Conservation (phyloP, 345 rosid species). For the Aethionema arabicum region DNA sequence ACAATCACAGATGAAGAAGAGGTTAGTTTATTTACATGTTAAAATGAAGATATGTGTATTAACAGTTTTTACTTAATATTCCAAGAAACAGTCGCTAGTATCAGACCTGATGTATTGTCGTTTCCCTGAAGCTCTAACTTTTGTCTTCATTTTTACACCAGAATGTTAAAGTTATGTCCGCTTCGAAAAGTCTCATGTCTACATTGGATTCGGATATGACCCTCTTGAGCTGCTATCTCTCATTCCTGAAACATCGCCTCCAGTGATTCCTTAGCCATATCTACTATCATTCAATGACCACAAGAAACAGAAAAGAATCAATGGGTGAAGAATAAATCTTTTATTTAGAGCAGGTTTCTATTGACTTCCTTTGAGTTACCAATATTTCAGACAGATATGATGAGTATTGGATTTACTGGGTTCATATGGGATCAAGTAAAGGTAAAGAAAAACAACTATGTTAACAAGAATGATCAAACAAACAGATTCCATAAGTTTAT, state of each 20-base stretch:
- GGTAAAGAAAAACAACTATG: not conserved
- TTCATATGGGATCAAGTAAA: conserved; percentile 14
- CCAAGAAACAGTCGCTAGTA: no score
- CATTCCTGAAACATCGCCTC: conserved; percentile 19
- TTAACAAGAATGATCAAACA: not conserved
- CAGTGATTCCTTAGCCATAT: conserved; percentile 1
- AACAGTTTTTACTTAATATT: no score
- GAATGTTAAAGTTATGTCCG: not conserved
- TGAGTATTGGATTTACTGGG: not conserved
- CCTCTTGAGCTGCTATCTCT: conserved; percentile 25
- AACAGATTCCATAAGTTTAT: not conserved
- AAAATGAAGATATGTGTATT: no score
- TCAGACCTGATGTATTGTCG: not conserved
- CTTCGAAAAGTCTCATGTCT: not conserved
- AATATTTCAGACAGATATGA: not conserved
- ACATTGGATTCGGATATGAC: not conserved
- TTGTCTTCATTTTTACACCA: not conserved
- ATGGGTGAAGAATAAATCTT: not conserved
- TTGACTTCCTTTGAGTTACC: not conserved
- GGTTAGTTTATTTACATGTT: no score
- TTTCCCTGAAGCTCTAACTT: not conserved
- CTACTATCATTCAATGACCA: conserved; percentile 22
- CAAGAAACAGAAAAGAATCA: conserved; percentile 11
- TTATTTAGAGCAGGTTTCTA: not conserved
- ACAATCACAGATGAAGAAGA: no score